Conservation (phyloP, 2,329 filamentous ascomycete species). For the Fusarium sp. region DNA sequence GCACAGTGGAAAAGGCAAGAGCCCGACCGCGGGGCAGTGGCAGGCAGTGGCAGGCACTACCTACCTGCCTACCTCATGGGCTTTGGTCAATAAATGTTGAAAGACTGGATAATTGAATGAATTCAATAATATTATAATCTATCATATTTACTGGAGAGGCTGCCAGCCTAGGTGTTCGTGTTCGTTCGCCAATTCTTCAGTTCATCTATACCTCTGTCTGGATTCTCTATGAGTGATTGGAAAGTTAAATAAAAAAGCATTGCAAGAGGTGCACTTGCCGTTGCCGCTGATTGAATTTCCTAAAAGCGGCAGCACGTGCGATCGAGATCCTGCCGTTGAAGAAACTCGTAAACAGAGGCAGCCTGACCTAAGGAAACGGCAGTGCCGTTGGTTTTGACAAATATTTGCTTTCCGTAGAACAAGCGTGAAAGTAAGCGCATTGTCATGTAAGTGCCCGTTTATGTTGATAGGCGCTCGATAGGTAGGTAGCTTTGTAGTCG, state of each 20-base stretch:
- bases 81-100: not conserved
- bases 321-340: constrained; percentile 32
- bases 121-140: not conserved
- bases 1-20: constrained; percentile 29
- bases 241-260: not conserved
- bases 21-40: constrained; percentile 14
- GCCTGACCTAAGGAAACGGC: not conserved
- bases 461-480: not conserved
- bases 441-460: not conserved
- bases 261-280: constrained; percentile 20
- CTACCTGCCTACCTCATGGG: not conserved
- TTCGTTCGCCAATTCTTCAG: not conserved
- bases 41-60: not conserved
- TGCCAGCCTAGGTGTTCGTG: not conserved
- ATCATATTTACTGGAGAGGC: not conserved
- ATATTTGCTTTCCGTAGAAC: not conserved
- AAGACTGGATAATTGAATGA: too few relatives aligned
- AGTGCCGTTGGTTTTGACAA: not conserved
- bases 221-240: not conserved
- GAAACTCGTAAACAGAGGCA: not conserved
- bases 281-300: constrained; percentile 15
- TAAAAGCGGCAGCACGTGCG: constrained; percentile 15
- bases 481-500: not conserved
- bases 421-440: not conserved
- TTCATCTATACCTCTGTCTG: not conserved